Evolutionary conservation across 768 basidiomycete genomes (phyloP).

Genomic region (Russula lepida): DNA sequence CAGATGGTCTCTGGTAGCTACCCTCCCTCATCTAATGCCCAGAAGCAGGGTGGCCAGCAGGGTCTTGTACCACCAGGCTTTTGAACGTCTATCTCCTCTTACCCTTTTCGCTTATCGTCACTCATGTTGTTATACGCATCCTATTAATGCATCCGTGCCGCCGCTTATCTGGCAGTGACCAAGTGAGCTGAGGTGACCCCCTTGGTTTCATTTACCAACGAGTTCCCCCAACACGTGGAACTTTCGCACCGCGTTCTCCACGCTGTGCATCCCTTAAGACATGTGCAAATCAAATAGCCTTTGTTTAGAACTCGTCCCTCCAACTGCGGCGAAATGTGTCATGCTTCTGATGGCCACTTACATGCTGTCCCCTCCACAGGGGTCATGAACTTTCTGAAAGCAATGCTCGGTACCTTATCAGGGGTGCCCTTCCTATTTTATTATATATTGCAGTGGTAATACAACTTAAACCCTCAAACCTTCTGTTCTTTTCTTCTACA

Average conservation of each 20-base stretch:
- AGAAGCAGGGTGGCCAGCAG: slow-evolving; percentile 17
- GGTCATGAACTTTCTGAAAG: no score
- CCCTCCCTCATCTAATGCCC: slow-evolving; percentile 13
- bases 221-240: neutral
- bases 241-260: neutral
- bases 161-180: neutral
- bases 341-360: no score
- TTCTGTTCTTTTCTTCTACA: no score
- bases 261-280: neutral
- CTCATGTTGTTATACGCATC: slow-evolving; percentile 2
- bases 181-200: neutral
- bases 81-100: neutral
- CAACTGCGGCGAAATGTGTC: neutral
- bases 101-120: neutral
- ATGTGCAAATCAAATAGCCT: neutral
- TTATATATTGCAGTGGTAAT: no score
- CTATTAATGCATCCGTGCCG: neutral
- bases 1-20: slow-evolving; percentile 20
- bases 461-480: no score
- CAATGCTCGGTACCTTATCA: no score
- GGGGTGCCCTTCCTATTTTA: no score
- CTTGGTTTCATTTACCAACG: no score
- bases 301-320: neutral
- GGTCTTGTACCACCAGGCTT: slow-evolving; percentile 21
- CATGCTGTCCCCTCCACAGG: no score